Evolutionary conservation across 2,329 filamentous ascomycete genomes (phyloP), one percentile per base, ranked within the genome.

Genomic region (Sporothrix sp.): DNA sequence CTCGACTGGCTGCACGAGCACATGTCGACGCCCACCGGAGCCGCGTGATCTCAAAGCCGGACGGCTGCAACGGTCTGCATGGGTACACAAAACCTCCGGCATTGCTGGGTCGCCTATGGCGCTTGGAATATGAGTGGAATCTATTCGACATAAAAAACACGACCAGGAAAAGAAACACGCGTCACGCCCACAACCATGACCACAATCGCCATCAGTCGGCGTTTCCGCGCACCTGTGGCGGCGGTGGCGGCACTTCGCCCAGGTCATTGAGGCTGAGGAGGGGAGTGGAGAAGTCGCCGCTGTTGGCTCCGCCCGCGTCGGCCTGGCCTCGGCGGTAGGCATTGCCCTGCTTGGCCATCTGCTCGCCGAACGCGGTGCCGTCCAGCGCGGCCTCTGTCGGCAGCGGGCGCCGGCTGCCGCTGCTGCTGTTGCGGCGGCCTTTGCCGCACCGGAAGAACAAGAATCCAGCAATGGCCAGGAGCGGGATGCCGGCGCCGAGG

Each of bases 1-100:
- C 46, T 56, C n/a, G 28, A 18, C 37, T 56, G 55, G 55, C 39
- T 56, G 2, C 36, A 39, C 8, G 49, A 53, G 37, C 50, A 56
- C 21, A 56, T 50, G 48, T 13, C 16, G 3, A 40, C 7, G 14
- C 27, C n/a, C 13, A 23, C 7, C 5, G 25, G 5, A 28, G 10
- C 10, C 14, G n/a, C 27, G 14, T 35, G 14, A 35, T 7, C 23
- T 21, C 8, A 16, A 32, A 25, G n/a, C n/a, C n/a, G n/a, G n/a
- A n/a, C n/a, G n/a, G n/a, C n/a, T n/a, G n/a, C n/a, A n/a, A n/a
- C n/a, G n/a, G n/a, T n/a, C n/a, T n/a, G n/a, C n/a, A n/a, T n/a
- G n/a, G n/a, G n/a, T n/a, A n/a, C n/a, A n/a, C n/a, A n/a, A n/a
- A n/a, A n/a, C n/a, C n/a, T n/a, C n/a, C n/a, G n/a, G n/a, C n/a